phyloP scores from a whole-genome alignment of 768 basidiomycete genomes.

The Lentinula raphanica region DNA sequence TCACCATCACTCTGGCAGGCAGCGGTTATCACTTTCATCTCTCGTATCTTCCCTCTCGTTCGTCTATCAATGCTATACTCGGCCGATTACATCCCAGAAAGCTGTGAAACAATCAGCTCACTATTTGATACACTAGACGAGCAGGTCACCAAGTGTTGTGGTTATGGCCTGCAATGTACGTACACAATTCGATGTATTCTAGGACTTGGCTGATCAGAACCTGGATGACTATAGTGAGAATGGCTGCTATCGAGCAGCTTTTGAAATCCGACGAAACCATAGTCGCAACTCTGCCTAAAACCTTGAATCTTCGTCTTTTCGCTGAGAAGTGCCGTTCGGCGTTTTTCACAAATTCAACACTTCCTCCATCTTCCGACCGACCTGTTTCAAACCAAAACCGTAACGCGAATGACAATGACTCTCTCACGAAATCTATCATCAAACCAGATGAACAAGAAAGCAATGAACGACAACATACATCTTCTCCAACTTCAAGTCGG shows the following conservation, averaged over 20 bases:
- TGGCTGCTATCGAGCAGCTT: slow-evolving; percentile 4
- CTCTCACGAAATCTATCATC: background rate
- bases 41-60: background rate
- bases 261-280: slow-evolving; percentile 9
- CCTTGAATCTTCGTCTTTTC: background rate
- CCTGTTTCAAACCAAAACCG: background rate
- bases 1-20: too few species aligned
- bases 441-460: too few species aligned
- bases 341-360: background rate
- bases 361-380: background rate
- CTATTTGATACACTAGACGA: background rate
- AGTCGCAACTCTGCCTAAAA: background rate
- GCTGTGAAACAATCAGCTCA: background rate
- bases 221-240: background rate
- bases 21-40: background rate
- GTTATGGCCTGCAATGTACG: background rate
- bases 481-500: background rate
- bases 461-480: background rate
- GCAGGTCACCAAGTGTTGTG: background rate
- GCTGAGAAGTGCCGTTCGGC: background rate
- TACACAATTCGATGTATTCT: background rate
- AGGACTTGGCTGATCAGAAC: background rate
- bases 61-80: background rate
- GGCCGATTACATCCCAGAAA: background rate
- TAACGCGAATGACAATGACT: background rate